Evolutionary conservation across 2,329 filamentous ascomycete species (phyloP).

Genomic region (Exserohilum turcica): DNA sequence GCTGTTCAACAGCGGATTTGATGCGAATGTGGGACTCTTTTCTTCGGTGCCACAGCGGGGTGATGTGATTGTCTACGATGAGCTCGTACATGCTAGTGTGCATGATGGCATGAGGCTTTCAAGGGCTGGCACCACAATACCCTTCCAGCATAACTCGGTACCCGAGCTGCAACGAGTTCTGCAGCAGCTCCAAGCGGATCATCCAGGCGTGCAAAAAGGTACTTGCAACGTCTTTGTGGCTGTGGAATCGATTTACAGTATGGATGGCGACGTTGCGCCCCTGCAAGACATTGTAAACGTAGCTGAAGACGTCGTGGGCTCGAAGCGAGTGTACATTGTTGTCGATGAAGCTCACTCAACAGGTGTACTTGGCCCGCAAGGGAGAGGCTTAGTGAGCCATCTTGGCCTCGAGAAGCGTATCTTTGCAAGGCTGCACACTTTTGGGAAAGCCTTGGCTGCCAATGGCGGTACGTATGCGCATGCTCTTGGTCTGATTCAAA

Average conservation of each 20-base stretch:
- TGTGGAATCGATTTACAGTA: slow-evolving; percentile 65
- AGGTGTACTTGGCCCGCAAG: slow-evolving; percentile 62
- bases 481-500: not conserved
- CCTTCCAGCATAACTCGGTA: slow-evolving; percentile 65
- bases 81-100: slow-evolving; percentile 76
- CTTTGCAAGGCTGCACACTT: slow-evolving; percentile 66
- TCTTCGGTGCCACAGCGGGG: slow-evolving; percentile 54
- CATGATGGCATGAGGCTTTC: slow-evolving; percentile 74
- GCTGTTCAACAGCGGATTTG: slow-evolving; percentile 63
- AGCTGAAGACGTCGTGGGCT: slow-evolving; percentile 61
- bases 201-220: slow-evolving; percentile 26
- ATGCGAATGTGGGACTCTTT: slow-evolving; percentile 57
- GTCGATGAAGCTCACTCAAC: slow-evolving; percentile 73
- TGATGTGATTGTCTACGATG: slow-evolving; percentile 67
- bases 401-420: slow-evolving; percentile 61
- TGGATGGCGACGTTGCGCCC: slow-evolving; percentile 78
- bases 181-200: slow-evolving; percentile 13
- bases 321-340: slow-evolving; percentile 65
- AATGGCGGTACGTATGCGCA: slow-evolving; percentile 65
- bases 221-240: slow-evolving; percentile 39
- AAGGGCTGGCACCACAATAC: slow-evolving; percentile 55
- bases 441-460: slow-evolving; percentile 70
- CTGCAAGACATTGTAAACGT: slow-evolving; percentile 64
- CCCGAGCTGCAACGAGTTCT: slow-evolving; percentile 50
- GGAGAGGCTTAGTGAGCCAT: slow-evolving; percentile 61